Evolutionary conservation across 305 asterid species (phyloP), one percentile per base, ranked within the genome.

Genomic region (Fraxinus ornus): DNA sequence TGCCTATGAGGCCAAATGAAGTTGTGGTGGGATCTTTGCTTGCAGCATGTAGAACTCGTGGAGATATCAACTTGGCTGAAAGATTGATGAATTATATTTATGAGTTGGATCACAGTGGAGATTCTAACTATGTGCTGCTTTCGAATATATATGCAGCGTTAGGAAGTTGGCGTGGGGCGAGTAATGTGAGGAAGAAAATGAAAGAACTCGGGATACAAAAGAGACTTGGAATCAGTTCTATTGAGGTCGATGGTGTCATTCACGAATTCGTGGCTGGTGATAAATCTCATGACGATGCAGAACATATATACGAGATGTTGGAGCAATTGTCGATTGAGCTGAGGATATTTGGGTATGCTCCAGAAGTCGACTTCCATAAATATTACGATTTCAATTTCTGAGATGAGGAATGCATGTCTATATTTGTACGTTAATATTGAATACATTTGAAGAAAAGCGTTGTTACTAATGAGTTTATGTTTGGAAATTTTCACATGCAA

Each of bases 1-100:
- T 92, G 97, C 95, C 95, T 0, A 64, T 93, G 92, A 93, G 84
- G 85, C 94, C 97, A 33, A 93, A 93, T 66, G 95, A 89, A 84
- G 91, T 93, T 1, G 85, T 92, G 57, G 28, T 93, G n/a, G 93
- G 98, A 21, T 94, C 98, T 41, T 78, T 92, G 13, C 76, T 93
- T 30, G 93, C 96, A 0, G 95, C 98, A 0, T 92, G 98, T 68
- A 89, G 93, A 79, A 85, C 75, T 55, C 83, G 10, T 13, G 88
- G 79, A 0, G 96, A 87, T 6, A 72, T 90, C 1, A 91, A 24
- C 2, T 80, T 93, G 86, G 98, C 96, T 13, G 92, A 94, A 87
- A 78, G 79, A 78, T 74, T 93, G 84, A 92, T 90, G 96, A 77
- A 77, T 22, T 83, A 84, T 60, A 84, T 91, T 7, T 57, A 75